Conservation (phyloP, 768 basidiomycete species). For the Flagelloscypha sp. region DNA sequence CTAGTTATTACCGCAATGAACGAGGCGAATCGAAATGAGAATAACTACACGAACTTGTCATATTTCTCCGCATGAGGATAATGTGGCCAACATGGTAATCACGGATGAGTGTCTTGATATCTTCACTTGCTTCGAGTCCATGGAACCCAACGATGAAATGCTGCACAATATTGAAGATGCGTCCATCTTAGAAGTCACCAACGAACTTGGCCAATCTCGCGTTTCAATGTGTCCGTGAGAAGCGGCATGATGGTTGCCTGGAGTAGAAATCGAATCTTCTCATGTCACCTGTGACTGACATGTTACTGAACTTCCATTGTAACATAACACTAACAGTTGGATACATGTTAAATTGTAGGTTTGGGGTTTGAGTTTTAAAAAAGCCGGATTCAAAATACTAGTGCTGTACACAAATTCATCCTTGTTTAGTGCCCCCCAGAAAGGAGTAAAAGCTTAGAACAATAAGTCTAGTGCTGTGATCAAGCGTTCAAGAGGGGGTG, state of each 20-base stretch:
- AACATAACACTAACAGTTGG: background rate
- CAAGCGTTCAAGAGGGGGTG: no score
- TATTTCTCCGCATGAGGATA: constrained; percentile 64
- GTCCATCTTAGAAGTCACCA: background rate
- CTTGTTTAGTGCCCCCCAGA: no score
- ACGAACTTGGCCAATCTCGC: constrained; percentile 39
- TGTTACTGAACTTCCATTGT: constrained; percentile 4
- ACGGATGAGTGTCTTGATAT: constrained; percentile 47
- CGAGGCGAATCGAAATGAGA: background rate
- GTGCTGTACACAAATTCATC: no score
- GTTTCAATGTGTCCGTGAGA: constrained; percentile 29
- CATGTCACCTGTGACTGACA: no score
- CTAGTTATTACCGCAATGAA: constrained; percentile 20
- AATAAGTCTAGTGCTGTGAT: no score
- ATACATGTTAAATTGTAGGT: no score
- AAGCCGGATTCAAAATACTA: no score
- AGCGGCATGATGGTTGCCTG: no score
- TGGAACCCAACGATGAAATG: constrained; percentile 71
- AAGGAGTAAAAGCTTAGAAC: no score
- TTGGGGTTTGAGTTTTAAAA: no score
- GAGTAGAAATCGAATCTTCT: no score
- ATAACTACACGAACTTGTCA: constrained; percentile 33
- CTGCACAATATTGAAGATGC: constrained; percentile 22
- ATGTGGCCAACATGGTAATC: constrained; percentile 62
- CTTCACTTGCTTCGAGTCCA: constrained; percentile 40